These are phyloP conservation scores for Aspergillus carlsbadensis DNA, from an alignment of 495 filamentous ascomycete genomes.

Conservation along the genomic window DNA sequence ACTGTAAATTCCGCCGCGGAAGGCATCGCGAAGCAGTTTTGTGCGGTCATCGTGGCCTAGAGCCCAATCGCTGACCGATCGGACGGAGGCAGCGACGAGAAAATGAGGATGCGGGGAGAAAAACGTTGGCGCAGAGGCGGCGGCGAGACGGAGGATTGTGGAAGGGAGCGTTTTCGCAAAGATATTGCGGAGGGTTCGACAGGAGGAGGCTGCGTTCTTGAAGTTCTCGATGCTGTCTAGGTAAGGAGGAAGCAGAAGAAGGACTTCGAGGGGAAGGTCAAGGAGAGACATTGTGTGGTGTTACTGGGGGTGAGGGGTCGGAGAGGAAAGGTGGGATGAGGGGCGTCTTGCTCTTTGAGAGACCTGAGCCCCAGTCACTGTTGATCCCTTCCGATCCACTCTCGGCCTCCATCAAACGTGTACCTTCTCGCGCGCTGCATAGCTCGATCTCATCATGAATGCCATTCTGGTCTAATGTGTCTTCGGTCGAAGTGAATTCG, in stretches of 20 bases:
- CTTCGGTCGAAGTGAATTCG: too few species aligned
- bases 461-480: too few species aligned
- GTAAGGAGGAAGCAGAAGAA: constrained; percentile 29
- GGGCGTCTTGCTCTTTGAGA: too few species aligned
- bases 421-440: too few species aligned
- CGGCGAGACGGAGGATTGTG: constrained; percentile 32
- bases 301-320: neutral
- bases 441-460: too few species aligned
- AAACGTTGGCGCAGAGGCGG: constrained; percentile 27
- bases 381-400: too few species aligned
- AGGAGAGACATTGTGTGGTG: constrained; percentile 4
- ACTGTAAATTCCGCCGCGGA: constrained; percentile 26
- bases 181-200: constrained; percentile 19
- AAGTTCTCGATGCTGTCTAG: constrained; percentile 37
- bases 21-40: constrained; percentile 18
- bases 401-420: too few species aligned
- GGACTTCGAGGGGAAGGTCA: constrained; percentile 30
- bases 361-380: too few species aligned
- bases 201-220: constrained; percentile 32
- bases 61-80: constrained; percentile 35
- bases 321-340: too few species aligned
- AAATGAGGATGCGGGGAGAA: constrained; percentile 39
- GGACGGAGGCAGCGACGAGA: constrained; percentile 32
- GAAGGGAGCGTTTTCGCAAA: neutral
- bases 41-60: constrained; percentile 24